A percentile compares a stretch with the other conserved stretches of the same genome.
phyloP scores from a whole-genome alignment of 1,139 yeast genomes.

The Candida albicans region DNA sequence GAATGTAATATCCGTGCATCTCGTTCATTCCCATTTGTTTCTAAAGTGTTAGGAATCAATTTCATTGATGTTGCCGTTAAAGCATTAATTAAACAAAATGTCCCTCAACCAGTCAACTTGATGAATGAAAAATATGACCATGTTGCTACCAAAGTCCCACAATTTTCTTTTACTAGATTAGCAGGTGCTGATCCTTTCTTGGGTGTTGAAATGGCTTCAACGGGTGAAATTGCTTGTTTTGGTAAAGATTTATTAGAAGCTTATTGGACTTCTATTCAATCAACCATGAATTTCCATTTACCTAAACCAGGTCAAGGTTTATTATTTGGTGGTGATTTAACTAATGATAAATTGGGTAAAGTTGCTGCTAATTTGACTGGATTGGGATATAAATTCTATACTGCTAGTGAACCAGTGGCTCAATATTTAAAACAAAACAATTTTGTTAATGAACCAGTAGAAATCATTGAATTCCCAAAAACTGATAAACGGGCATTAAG shows the following conservation, averaged over 20 bases:
- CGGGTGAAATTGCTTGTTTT: constrained; percentile 97
- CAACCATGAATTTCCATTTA: constrained; percentile 93
- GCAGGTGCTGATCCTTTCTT: constrained; percentile 99
- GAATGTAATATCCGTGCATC: constrained; percentile 99
- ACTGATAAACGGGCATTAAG: constrained; percentile 90
- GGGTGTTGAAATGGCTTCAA: constrained; percentile 98
- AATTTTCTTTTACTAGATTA: constrained; percentile 93
- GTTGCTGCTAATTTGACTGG: constrained; percentile 71
- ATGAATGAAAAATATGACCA: constrained; percentile 63
- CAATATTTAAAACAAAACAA: constrained; percentile 61
- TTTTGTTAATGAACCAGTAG: constrained; percentile 50
- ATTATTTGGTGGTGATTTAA: constrained; percentile 89
- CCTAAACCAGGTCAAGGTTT: constrained; percentile 90
- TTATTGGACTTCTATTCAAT: constrained; percentile 95
- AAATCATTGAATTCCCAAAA: constrained; percentile 84
- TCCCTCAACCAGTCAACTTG: constrained; percentile 68
- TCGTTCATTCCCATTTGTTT: constrained; percentile 98
- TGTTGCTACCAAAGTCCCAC: constrained; percentile 97
- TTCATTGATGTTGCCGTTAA: constrained; percentile 97
- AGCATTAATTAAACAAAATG: constrained; percentile 62
- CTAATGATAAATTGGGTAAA: constrained; percentile 65
- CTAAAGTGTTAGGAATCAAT: constrained; percentile 96
- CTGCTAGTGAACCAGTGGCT: constrained; percentile 72
- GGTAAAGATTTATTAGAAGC: constrained; percentile 86
- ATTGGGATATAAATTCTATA: constrained; percentile 79